These are phyloP conservation scores for Phytophthora uliginosa DNA, from an alignment of 352 stramenopile genomes.

Conservation along the genomic window DNA sequence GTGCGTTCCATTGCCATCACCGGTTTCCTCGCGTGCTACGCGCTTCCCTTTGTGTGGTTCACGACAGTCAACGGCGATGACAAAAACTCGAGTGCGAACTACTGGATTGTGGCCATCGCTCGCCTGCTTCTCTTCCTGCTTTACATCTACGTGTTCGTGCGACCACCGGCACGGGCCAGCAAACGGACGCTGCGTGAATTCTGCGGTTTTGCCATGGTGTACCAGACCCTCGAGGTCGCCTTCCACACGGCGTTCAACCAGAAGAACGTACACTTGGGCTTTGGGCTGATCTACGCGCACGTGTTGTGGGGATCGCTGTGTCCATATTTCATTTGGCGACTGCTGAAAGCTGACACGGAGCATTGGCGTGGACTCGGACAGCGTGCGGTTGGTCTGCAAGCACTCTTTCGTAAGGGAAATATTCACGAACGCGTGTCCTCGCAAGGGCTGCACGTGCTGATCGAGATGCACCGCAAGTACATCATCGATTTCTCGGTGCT, in stretches of 20 bases:
- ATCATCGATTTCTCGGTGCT: slow-evolving; percentile 58
- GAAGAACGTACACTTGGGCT: slow-evolving; percentile 34
- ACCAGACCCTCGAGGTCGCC: slow-evolving; percentile 47
- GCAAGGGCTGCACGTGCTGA: slow-evolving; percentile 61
- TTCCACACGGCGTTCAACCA: slow-evolving; percentile 49
- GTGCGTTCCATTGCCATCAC: slow-evolving; percentile 42
- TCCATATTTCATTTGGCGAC: slow-evolving; percentile 49
- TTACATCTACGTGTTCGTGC: slow-evolving; percentile 50
- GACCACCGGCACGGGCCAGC: slow-evolving; percentile 55
- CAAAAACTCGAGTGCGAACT: slow-evolving; percentile 24
- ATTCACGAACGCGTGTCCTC: slow-evolving; percentile 52
- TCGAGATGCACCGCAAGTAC: slow-evolving; percentile 55
- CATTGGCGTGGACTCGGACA: slow-evolving; percentile 69
- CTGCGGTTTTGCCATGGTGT: slow-evolving; percentile 47
- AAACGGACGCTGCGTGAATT: slow-evolving; percentile 55
- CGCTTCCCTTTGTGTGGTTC: slow-evolving; percentile 52
- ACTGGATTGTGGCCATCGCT: slow-evolving; percentile 38
- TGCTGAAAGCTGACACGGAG: slow-evolving; percentile 69
- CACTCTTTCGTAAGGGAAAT: slow-evolving; percentile 48
- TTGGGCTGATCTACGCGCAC: slow-evolving; percentile 42
- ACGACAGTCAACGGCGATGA: slow-evolving; percentile 25
- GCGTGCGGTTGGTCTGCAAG: slow-evolving; percentile 42
- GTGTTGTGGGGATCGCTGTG: slow-evolving; percentile 46
- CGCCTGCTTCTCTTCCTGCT: slow-evolving; percentile 40
- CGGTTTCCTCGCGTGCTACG: slow-evolving; percentile 45